Conservation (phyloP, 192 early-diverging fungal genomes). For the Entomortierella beljakovae region DNA sequence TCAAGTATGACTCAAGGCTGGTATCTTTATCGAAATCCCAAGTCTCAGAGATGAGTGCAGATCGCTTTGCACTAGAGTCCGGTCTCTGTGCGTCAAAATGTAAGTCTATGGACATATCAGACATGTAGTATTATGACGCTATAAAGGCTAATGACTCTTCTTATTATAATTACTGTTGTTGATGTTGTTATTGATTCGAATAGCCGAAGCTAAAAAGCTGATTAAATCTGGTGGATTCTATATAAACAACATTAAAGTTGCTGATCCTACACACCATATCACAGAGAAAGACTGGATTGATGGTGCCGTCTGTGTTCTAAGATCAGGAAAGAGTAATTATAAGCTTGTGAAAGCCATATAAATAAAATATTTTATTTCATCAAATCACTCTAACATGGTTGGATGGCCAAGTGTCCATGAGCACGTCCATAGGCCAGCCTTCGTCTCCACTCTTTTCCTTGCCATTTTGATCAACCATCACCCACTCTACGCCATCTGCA, state of each 20-base stretch:
- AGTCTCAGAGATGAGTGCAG: constrained; percentile 64
- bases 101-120: constrained; percentile 32
- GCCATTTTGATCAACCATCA: constrained; percentile 10
- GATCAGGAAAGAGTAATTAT: constrained; percentile 87
- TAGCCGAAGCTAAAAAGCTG: constrained; percentile 82
- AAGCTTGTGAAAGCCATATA: constrained; percentile 61
- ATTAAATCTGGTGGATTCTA: constrained; percentile 87
- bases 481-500: constrained; percentile 34
- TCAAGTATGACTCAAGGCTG: constrained; percentile 72
- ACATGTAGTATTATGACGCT: not conserved
- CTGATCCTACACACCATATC: constrained; percentile 54
- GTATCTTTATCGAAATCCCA: constrained; percentile 51
- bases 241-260: constrained; percentile 71
- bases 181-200: not conserved
- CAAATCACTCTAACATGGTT: constrained; percentile 1
- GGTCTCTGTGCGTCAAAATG: constrained; percentile 78
- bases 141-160: not conserved
- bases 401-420: constrained; percentile 19
- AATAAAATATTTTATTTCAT: not conserved
- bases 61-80: constrained; percentile 67
- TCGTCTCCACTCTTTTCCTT: constrained; percentile 29
- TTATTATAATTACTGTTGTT: not conserved
- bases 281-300: constrained; percentile 70
- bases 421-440: constrained; percentile 31
- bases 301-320: constrained; percentile 71